Conservation (phyloP, 345 rosid genomes). For the Schrenkiella parvula region DNA sequence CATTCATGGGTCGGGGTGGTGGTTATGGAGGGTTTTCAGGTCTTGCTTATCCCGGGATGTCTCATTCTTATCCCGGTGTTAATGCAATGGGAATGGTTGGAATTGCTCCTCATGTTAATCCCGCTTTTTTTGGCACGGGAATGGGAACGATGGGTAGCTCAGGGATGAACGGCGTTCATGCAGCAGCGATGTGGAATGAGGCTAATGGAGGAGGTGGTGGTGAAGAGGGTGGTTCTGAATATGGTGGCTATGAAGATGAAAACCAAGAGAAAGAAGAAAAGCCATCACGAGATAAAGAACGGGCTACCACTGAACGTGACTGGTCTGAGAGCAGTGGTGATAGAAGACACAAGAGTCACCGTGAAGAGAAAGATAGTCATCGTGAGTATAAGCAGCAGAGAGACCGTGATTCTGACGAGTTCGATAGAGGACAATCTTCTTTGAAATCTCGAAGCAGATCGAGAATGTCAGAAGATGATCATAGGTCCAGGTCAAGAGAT, state of each 20-base stretch:
- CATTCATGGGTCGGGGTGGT: constrained; percentile 73
- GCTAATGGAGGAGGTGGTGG: constrained; percentile 77
- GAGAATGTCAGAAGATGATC: constrained; percentile 58
- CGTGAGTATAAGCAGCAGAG: constrained; percentile 58
- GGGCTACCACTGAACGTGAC: constrained; percentile 59
- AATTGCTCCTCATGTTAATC: constrained; percentile 89
- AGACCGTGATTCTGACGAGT: constrained; percentile 64
- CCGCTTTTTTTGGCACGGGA: constrained; percentile 71
- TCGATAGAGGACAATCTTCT: constrained; percentile 72
- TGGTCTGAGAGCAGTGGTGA: constrained; percentile 67
- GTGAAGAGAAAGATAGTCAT: constrained; percentile 63
- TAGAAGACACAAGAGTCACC: constrained; percentile 58
- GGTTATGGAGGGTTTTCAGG: constrained; percentile 74
- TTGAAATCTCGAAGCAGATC: constrained; percentile 67
- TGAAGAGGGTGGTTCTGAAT: constrained; percentile 83
- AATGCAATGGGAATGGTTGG: constrained; percentile 78
- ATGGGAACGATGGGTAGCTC: constrained; percentile 68
- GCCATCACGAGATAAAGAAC: constrained; percentile 60
- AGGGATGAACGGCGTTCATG: constrained; percentile 69
- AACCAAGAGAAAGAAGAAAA: constrained; percentile 64
- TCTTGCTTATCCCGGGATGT: constrained; percentile 74
- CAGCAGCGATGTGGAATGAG: constrained; percentile 64
- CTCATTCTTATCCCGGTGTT: constrained; percentile 70
- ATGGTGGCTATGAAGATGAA: constrained; percentile 71
- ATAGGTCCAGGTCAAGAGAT: constrained; percentile 70